Base-by-base conservation (phyloP, 2,329 filamentous ascomycete species). In the Arthroderma sp. region DNA sequence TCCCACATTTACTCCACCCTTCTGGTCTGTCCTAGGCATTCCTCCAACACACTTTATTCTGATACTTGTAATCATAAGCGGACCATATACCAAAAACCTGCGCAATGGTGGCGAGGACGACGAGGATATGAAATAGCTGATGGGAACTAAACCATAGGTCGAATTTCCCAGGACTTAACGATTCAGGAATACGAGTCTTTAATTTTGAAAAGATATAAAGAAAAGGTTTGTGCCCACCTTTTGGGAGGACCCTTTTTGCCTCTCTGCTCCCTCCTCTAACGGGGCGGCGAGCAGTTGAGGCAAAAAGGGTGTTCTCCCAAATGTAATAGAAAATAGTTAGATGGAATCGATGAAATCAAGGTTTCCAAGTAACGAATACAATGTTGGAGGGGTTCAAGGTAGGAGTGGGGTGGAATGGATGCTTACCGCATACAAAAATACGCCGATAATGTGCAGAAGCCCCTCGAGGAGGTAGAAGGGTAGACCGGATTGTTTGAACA, bases 21-120 rank as follows among this genome's bases (percentile, higher is more conserved):
- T 22, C 15, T 22, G 15, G 15, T 22, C 15, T 22, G 15, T 22
- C 15, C 15, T 22, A 22, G 15, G 15, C 15, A 22, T 22, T 22
- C 15, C 8, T 10, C 29, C 32, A 39, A 6, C 32, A 15, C 32
- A 32, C 34, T 11, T 43, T 36, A 40, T 43, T 39, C 42, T 71
- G 74, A 63, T 94, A 86, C 57, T 86, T 80, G 58, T 83, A 81
- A 64, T 94, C 85, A 65, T 94, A 94, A 3, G 88, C 88, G 63
- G 78, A 82, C 34, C 84, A 61, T 66, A 96, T 74, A 41, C 84
- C 87, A 44, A 79, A 79, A 48, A 95, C 68, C 52, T 71, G 64
- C 6, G 66, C 54, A 31, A 61, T 48, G 15, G 62, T 62, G 4
- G 63, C 66, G 5, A 70, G 38, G 0, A 70, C 68, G 6, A 71